Evolutionary conservation across 225 moss, liverwort and hornwort genomes (phyloP), one percentile per base, ranked within the genome.

Genomic region (Climacium dendroides): DNA sequence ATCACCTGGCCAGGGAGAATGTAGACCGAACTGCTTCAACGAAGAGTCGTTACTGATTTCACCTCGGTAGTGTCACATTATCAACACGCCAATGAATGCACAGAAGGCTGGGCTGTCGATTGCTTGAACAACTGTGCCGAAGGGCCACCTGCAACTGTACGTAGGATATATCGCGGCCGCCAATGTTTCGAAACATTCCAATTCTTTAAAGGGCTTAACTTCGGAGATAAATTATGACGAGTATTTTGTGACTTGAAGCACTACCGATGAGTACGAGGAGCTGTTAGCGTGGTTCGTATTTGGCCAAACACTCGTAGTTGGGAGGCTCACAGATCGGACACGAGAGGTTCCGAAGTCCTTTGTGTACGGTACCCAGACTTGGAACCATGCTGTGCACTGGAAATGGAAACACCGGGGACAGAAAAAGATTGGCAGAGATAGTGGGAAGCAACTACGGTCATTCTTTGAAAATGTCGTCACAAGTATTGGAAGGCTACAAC

Each of bases 361-460:
- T 58, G 73, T 4, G 19, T 29, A 22, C 45, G 30, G 30, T 43
- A 76, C 70, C 47, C 62, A 57, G 80, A 39, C 34, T 76, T 52
- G 78, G 53, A 87, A 64, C n/a, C 32, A 93, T 93, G 91, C 81
- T 80, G 66, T 84, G 84, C 62, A 55, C 60, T 43, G 78, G 87
- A 70, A 87, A 85, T 78, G 74, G 79, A 78, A 73, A 64, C 71
- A 45, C 60, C 11, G 61, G 75, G 55, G 78, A 83, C 85, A 82
- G 87, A 32, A 85, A 79, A 34, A 82, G 85, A 52, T 79, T 82
- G 64, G 53, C 55, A 29, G 88, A 88, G 83, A 35, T 86, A 39
- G 83, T 79, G 15, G 89, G 91, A 69, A 85, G 87, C 80, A 92
- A 88, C 83, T 70, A 89, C 39, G 62, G 88, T 61, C 86, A 39